Conservation (phyloP, 306 rosid species). For the Geum urbanum region DNA sequence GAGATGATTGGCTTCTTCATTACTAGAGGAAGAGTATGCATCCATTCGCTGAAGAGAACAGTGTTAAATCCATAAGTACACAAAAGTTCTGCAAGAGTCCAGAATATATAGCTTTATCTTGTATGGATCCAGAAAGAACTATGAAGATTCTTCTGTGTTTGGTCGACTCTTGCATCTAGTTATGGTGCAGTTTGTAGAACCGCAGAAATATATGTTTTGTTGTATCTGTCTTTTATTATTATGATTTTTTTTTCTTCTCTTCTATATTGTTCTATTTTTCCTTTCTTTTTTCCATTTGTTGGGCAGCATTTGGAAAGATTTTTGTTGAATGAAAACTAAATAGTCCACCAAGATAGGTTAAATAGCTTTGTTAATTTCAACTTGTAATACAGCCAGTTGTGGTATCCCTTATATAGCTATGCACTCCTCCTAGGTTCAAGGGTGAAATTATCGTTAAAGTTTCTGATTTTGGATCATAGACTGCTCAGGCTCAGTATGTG, state of each 20-base stretch:
- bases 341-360: too few species aligned
- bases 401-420: too few species aligned
- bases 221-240: background rate
- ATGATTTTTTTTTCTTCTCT: background rate
- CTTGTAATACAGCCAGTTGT: too few species aligned
- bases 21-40: background rate
- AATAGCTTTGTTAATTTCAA: too few species aligned
- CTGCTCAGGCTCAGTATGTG: too few species aligned
- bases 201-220: background rate
- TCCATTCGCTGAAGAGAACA: background rate
- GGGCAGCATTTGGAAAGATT: too few species aligned
- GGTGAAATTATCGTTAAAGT: too few species aligned
- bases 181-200: background rate
- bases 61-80: background rate
- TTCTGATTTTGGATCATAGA: too few species aligned
- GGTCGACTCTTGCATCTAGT: background rate
- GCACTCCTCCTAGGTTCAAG: too few species aligned
- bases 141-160: background rate
- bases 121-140: background rate
- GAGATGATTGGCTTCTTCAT: background rate
- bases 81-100: background rate
- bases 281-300: too few species aligned
- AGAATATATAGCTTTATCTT: constrained; percentile 3
- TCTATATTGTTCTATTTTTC: background rate
- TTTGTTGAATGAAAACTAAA: too few species aligned